phyloP scores from a whole-genome alignment of 139 green algal genomes.

The Dunaliella sp. region DNA sequence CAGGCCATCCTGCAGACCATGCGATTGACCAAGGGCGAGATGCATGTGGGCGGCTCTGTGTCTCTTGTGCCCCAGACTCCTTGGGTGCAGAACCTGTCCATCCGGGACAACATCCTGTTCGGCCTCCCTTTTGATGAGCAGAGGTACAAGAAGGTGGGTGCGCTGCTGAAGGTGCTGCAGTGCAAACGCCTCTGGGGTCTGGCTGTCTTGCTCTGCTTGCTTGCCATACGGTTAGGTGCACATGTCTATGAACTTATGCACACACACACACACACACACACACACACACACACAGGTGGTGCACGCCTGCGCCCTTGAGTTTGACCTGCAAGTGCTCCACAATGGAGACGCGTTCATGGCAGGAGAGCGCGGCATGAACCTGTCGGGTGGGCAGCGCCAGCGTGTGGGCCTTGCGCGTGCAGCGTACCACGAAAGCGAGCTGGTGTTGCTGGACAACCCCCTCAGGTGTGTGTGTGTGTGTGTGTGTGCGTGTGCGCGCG shows the following conservation, averaged over 20 bases:
- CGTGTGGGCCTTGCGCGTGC: conserved; percentile 56
- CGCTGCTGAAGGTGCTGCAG: no score
- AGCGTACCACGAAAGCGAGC: conserved; percentile 49
- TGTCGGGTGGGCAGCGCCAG: conserved; percentile 65
- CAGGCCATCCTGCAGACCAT: conserved; percentile 63
- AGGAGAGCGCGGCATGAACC: conserved; percentile 69
- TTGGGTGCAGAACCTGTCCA: conserved; percentile 72
- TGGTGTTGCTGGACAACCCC: conserved; percentile 64
- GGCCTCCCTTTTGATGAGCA: conserved; percentile 50
- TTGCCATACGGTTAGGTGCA: no score
- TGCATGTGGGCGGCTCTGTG: conserved; percentile 31
- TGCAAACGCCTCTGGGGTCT: no score
- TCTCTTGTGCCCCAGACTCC: conserved; percentile 56
- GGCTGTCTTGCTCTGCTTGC: no score
- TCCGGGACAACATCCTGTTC: conserved; percentile 70
- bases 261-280: neutral
- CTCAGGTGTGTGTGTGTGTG: conserved; percentile 22
- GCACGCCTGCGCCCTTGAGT: conserved; percentile 51
- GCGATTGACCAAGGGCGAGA: conserved; percentile 25
- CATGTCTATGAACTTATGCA: neutral
- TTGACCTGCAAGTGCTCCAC: conserved; percentile 37
- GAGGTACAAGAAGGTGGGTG: conserved; percentile 37
- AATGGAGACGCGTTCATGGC: conserved; percentile 53
- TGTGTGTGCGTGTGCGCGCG: neutral
- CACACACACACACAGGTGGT: conserved; percentile 25